Base-by-base conservation (phyloP, 805 yeast genomes). In the Myxozyma nipponensis region DNA sequence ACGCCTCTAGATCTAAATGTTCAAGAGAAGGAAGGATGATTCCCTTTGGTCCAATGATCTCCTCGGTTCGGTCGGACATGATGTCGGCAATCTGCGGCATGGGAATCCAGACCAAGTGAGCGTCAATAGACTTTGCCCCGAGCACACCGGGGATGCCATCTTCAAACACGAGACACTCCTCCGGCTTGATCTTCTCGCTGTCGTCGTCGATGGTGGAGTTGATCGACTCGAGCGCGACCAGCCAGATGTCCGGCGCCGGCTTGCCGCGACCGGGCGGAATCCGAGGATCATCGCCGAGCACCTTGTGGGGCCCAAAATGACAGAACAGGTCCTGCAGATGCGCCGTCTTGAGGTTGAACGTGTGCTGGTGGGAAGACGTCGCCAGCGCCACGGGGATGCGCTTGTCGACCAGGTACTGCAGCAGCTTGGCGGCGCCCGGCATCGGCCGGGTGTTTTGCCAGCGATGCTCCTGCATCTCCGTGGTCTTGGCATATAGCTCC, bases 161-260 rank as follows among this genome's bases (percentile, higher is more conserved):
- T 72, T 93, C 98, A 67, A 93, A 93, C 1, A 93, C 84, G 28
- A 93, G 67, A 62, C 95, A 86, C 62, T 93, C 96, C 28, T 79
- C 81, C 3, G 91, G 84, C 47, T 66, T 62, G 52, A 91, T 84
- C 32, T 69, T 70, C 1, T 66, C 72, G 23, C 70, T 65, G 2
- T 74, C 77, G 2, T 67, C 61, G 1, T 65, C 66, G 2, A 64
- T 61, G 39, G 78, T 77, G 21, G 63, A 61, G 65, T 93, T 93
- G 47, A 93, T 61, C 13, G 83, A 76, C 18, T 73, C 78, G 53
- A 93, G 75, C 39, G 97, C 95, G 2, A 82, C 75, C 56, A 79
- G 78, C 95, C 95, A 93, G 56, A 93, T 89, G 65, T 90, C 95
- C 1, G 98, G 98, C 52, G 74, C 73, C 13, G 99, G 99, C 66